These are phyloP conservation scores for Lyophyllum semitale DNA, from an alignment of 768 basidiomycete genomes.

Conservation along the genomic window DNA sequence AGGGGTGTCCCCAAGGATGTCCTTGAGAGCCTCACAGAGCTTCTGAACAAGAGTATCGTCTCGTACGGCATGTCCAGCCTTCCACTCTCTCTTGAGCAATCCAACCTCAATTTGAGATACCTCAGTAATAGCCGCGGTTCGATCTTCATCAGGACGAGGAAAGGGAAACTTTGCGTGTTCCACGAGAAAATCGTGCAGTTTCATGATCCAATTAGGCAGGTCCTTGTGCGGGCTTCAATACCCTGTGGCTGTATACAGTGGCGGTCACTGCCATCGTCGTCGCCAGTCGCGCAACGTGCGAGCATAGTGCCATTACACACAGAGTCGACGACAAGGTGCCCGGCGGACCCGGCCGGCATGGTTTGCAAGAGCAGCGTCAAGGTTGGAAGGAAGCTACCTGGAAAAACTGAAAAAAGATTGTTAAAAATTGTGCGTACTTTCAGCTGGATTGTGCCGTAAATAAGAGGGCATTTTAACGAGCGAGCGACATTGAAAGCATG, in stretches of 20 bases:
- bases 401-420: slow-evolving; percentile 53
- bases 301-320: slow-evolving; percentile 73
- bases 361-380: slow-evolving; percentile 57
- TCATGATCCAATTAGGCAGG: no score
- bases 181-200: no score
- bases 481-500: no score
- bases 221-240: no score
- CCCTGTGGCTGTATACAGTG: no score
- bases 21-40: slow-evolving; percentile 14
- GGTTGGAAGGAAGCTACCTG: slow-evolving; percentile 70
- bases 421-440: no score
- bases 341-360: slow-evolving; percentile 49
- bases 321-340: slow-evolving; percentile 62
- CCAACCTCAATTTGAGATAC: slow-evolving; percentile 52
- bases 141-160: neutral
- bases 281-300: slow-evolving; percentile 83
- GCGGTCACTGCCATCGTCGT: no score
- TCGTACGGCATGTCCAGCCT: slow-evolving; percentile 6
- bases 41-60: no score
- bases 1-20: slow-evolving; percentile 16
- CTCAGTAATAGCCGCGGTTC: slow-evolving; percentile 7
- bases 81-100: slow-evolving; percentile 76
- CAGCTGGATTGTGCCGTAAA: neutral
- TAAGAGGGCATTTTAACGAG: no score
- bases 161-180: slow-evolving; percentile 15